phyloP scores from a whole-genome alignment of 306 rosid species.

The Cucurbita moschata region DNA sequence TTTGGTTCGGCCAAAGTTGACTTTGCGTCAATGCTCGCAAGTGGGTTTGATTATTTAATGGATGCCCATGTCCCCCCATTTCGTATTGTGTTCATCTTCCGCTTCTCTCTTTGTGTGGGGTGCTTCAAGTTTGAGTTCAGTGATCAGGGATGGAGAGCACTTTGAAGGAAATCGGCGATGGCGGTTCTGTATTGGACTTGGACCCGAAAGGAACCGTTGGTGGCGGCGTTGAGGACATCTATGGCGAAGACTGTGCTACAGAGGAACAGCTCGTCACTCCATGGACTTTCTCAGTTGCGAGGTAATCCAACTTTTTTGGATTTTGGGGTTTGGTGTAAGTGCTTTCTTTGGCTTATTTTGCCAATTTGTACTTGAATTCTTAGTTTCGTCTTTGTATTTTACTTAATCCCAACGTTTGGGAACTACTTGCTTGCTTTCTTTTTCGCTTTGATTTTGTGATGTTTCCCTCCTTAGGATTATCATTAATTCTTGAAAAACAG shows the following conservation, averaged over 20 bases:
- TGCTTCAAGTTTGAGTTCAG: background rate
- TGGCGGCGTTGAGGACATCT: conserved; percentile 76
- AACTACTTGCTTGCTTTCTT: background rate
- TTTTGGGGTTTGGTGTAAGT: background rate
- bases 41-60: background rate
- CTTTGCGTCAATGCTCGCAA: background rate
- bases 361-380: background rate
- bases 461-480: background rate
- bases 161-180: conserved; percentile 39
- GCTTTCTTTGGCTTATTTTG: background rate
- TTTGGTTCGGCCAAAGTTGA: background rate
- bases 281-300: conserved; percentile 85
- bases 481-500: background rate
- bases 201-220: conserved; percentile 54
- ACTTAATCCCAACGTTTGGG: background rate
- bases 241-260: conserved; percentile 87
- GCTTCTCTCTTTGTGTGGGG: background rate
- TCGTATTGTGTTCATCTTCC: background rate
- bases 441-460: background rate
- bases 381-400: background rate
- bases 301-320: conserved; percentile 15
- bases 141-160: conserved; percentile 44
- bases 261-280: conserved; percentile 85
- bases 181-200: conserved; percentile 53
- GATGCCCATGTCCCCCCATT: background rate